Base-by-base conservation (phyloP, 179 eudicot genomes). In the Camellia oleifera region DNA sequence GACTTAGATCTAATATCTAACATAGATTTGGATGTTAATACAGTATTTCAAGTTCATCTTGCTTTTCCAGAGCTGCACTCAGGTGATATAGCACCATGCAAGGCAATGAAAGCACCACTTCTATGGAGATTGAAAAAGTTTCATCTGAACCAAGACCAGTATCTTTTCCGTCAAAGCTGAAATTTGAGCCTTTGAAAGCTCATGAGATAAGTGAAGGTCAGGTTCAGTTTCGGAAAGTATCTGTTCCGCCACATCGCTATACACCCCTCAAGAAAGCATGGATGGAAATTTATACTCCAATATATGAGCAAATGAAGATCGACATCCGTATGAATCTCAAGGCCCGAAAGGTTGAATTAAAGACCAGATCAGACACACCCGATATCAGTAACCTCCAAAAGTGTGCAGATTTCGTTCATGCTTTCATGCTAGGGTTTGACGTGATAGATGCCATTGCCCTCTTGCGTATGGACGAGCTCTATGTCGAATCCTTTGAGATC, bases 321-420 rank as follows among this genome's bases (percentile, higher is more conserved):
- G 96, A 93, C 80, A 83, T 92, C 32, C 93, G 96, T 50, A 93
- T 93, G 96, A 93, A 93, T 76, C 90, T 92, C 74, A 92, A 92
- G 77, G 77, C 88, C 14, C 87, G 93, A 32, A 86, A 88, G 66
- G 97, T 93, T 12, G 97, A 93, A 78, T 81, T 93, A 54, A 93
- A 90, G 80, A 93, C 97, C 71, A 85, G 89, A 5, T 23, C 76
- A 15, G 96, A 93, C 80, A 93, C 97, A 17, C 96, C 97, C 1
- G 94, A 93, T 14, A 80, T 86, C 6, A 87, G 94, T 76, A 84
- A 93, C 87, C 90, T 93, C 5, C 96, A 93, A 71, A 93, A 89
- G 70, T 89, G 94, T 79, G 96, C 91, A 20, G 97, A 90, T 72
- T 93, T 92, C 75, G 93, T 93, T 13, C 92, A 90, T 58, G 97